phyloP scores from a whole-genome alignment of 306 rosid species.

The Cicer cuneatum region DNA sequence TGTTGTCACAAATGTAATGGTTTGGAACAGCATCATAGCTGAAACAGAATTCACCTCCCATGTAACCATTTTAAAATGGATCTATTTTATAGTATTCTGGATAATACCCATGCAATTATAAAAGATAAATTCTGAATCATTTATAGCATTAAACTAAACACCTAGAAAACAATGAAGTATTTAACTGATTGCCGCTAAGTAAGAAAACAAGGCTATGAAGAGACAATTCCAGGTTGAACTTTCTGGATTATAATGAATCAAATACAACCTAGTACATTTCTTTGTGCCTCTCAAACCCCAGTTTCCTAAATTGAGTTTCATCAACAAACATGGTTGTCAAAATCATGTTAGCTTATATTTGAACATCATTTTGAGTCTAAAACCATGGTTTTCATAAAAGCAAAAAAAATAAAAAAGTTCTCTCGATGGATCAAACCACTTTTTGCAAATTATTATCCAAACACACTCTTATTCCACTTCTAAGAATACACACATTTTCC shows the following conservation, averaged over 20 bases:
- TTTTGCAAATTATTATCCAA: background rate
- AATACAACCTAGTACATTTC: background rate
- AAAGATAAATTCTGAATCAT: constrained; percentile 8
- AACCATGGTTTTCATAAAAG: background rate
- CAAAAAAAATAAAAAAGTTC: background rate
- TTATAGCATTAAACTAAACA: background rate
- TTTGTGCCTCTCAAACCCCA: background rate
- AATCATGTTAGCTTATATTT: background rate
- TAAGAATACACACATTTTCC: constrained; percentile 12
- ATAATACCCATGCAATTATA: constrained; percentile 14
- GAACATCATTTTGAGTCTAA: background rate
- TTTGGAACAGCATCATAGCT: constrained; percentile 3
- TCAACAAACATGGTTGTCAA: background rate
- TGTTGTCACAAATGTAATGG: constrained; percentile 26
- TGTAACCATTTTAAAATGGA: background rate
- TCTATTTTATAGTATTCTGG: background rate
- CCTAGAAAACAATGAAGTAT: background rate
- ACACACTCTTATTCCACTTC: background rate
- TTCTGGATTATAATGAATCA: constrained; percentile 3
- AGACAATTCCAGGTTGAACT: constrained; percentile 26
- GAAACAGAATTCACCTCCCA: constrained; percentile 24
- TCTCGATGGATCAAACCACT: constrained; percentile 13
- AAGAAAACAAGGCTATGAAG: constrained; percentile 2
- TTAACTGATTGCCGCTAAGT: background rate
- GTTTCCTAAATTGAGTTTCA: background rate